Evolutionary conservation across 257 asterid genomes (phyloP), one percentile per base, ranked within the genome.

Genomic region (Prunella vulgaris): DNA sequence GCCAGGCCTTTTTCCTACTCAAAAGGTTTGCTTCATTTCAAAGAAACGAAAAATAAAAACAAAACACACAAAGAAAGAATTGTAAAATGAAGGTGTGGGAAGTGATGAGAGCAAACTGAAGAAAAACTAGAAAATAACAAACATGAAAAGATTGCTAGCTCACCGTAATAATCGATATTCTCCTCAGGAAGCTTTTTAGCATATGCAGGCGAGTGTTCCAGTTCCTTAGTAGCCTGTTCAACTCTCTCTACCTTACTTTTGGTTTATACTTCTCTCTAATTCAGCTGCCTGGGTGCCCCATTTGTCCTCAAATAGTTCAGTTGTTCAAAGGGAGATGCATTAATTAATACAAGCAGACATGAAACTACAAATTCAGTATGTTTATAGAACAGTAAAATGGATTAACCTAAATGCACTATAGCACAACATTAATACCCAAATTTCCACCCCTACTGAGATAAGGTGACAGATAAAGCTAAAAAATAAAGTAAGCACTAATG

Each of bases 161-260:
- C 66, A 94, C 99, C 93, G 93, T 74, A 94, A 74, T 63, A 71
- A 81, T 60, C 81, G 82, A 77, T 86, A 88, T 59, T 91, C 99
- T 74, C 81, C 79, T 79, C 90, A 2, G 91, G 91, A 62, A 86
- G 65, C 76, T 69, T 90, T 64, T 87, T 81, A 30, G 74, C 68
- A 67, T 84, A 82, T 38, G 77, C 77, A 22, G 79, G 84, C 10
- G 82, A 79, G 25, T 78, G 69, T 13, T 86, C 95, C 82, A 87
- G 72, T 70, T 91, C 91, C 66, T 75, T 74, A 18, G 84, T 82
- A 68, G 87, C 88, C 61, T 70, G 81, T 69, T 86, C 78, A 46
- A 87, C 61, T 76, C 82, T 80, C 72, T 86, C 93, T 72, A 70
- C 73, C 84, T 71, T 87, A 60, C 80, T 83, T 65, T 76, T 61